phyloP scores from a whole-genome alignment of 768 basidiomycete species.

The Rhizopogon roseolus region DNA sequence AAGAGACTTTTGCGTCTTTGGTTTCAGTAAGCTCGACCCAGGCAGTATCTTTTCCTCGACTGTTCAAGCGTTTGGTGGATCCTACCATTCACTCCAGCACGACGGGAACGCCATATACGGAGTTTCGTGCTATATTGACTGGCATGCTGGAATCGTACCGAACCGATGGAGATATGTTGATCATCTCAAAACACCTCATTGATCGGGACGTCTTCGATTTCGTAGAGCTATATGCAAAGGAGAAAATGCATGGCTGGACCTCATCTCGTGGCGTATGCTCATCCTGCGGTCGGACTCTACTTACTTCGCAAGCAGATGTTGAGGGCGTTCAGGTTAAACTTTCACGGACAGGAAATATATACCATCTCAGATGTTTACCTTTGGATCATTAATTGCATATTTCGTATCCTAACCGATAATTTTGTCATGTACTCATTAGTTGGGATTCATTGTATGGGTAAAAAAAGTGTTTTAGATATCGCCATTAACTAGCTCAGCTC shows the following conservation, averaged over 20 bases:
- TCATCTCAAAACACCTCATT: conserved; percentile 77
- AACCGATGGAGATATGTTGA: conserved; percentile 85
- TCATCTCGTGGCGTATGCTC: conserved; percentile 44
- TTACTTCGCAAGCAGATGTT: conserved; percentile 18
- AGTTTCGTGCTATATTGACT: conserved; percentile 85
- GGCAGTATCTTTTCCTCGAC: conserved; percentile 81
- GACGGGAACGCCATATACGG: conserved; percentile 71
- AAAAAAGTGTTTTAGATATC: background rate
- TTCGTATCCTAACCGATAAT: background rate
- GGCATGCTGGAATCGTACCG: conserved; percentile 97
- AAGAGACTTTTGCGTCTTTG: conserved; percentile 78
- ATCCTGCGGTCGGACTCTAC: conserved; percentile 47
- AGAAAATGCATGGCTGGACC: conserved; percentile 61
- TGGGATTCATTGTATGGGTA: background rate
- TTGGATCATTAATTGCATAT: conserved; percentile 10
- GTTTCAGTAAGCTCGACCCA: conserved; percentile 79
- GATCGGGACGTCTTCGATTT: conserved; percentile 78
- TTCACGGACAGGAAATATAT: conserved; percentile 56
- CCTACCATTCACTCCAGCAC: conserved; percentile 48
- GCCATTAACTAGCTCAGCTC: conserved; percentile 34
- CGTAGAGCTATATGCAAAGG: conserved; percentile 53
- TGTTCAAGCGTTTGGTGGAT: conserved; percentile 91
- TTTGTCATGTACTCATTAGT: too few species aligned
- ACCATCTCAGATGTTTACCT: conserved; percentile 44
- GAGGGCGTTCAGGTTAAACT: conserved; percentile 33